Conservation (phyloP, 441 rosid species). For the Kokia cookei region DNA sequence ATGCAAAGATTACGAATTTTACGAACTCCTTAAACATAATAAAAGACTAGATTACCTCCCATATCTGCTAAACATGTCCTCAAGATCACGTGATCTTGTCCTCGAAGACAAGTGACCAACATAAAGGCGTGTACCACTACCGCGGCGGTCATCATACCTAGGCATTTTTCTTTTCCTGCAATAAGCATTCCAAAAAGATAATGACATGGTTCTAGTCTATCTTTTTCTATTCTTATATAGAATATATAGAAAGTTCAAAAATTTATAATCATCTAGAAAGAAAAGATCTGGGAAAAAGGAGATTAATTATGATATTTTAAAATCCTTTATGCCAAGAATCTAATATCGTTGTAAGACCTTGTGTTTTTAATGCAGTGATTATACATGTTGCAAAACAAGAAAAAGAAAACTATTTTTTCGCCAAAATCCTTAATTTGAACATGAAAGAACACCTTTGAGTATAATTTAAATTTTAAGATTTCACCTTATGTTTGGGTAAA, state of each 20-base stretch:
- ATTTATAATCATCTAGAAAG: no score
- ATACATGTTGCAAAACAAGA: background rate
- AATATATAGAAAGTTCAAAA: no score
- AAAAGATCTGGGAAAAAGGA: no score
- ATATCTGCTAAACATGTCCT: conserved; percentile 45
- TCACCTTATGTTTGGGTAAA: no score
- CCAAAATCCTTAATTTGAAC: background rate
- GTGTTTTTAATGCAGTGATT: background rate
- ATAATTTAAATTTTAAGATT: background rate
- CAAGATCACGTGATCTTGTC: conserved; percentile 43
- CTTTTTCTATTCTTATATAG: no score
- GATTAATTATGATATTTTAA: no score
- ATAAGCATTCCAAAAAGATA: background rate
- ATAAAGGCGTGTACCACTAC: conserved; percentile 39
- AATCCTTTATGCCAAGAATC: no score
- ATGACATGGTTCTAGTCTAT: background rate
- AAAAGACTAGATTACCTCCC: conserved; percentile 30
- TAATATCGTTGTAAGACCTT: no score
- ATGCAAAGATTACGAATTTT: background rate
- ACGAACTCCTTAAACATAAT: background rate
- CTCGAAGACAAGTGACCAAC: conserved; percentile 43
- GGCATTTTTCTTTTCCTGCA: conserved; percentile 34
- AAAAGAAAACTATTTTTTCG: background rate
- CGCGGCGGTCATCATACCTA: conserved; percentile 42
- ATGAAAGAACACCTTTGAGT: background rate